Evolutionary conservation across 805 yeast genomes (phyloP).

Genomic region (Myxozyma nipponensis): DNA sequence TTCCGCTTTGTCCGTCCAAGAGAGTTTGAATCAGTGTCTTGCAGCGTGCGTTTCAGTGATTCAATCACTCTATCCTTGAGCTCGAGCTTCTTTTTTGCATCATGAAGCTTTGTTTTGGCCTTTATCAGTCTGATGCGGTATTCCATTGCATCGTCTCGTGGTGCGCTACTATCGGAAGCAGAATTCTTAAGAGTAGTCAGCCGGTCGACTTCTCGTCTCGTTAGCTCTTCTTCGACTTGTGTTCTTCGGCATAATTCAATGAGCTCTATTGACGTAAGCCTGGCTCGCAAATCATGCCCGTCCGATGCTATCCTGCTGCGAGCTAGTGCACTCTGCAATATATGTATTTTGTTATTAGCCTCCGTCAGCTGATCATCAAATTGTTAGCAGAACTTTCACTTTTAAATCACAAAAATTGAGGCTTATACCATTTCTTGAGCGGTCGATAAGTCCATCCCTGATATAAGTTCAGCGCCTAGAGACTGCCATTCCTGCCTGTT

Average conservation of each 20-base stretch:
- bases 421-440: not conserved
- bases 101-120: slow-evolving; percentile 45
- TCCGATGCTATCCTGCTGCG: not conserved
- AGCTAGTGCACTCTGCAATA: not conserved
- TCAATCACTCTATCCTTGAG: slow-evolving; percentile 47
- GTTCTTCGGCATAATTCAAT: slow-evolving; percentile 45
- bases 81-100: slow-evolving; percentile 44
- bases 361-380: not conserved
- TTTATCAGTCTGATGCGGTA: slow-evolving; percentile 39
- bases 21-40: slow-evolving; percentile 22
- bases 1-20: slow-evolving; percentile 13
- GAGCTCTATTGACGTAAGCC: slow-evolving; percentile 44
- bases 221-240: slow-evolving; percentile 47
- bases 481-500: too few species aligned
- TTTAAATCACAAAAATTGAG: too few species aligned
- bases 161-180: too few species aligned
- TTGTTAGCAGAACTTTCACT: not conserved
- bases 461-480: not conserved
- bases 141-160: slow-evolving; percentile 28
- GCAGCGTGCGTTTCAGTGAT: slow-evolving; percentile 39
- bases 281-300: slow-evolving; percentile 1
- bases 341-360: not conserved
- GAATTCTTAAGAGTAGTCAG: too few species aligned
- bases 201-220: slow-evolving; percentile 47
- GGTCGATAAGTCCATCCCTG: not conserved